phyloP scores from a whole-genome alignment of 306 rosid species.

The Begonia masoniana region DNA sequence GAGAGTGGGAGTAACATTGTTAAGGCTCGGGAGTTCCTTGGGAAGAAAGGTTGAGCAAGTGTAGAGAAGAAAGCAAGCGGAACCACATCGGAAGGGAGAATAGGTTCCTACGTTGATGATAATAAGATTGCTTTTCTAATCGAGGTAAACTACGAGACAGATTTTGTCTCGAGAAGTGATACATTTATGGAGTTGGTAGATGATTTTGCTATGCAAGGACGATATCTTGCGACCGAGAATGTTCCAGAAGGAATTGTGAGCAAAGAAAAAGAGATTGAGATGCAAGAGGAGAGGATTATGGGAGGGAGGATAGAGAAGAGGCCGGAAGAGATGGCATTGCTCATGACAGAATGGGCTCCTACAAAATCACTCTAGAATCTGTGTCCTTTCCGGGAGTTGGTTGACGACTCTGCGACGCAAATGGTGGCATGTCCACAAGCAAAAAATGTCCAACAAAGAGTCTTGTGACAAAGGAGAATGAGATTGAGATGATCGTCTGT shows the following conservation, averaged over 20 bases:
- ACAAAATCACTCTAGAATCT: too few species aligned
- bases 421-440: constrained; percentile 81
- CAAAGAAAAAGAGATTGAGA: too few species aligned
- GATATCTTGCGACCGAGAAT: too few species aligned
- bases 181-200: too few species aligned
- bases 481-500: constrained; percentile 61
- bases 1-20: constrained; percentile 69
- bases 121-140: constrained; percentile 83
- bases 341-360: too few species aligned
- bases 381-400: constrained; percentile 95
- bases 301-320: too few species aligned
- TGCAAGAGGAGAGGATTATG: too few species aligned
- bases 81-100: constrained; percentile 86
- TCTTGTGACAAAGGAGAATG: constrained; percentile 51
- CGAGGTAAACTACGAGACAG: constrained; percentile 93
- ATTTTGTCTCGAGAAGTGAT: too few species aligned
- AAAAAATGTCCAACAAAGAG: constrained; percentile 58
- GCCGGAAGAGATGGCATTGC: too few species aligned
- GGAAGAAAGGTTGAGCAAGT: constrained; percentile 89
- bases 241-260: too few species aligned
- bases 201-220: too few species aligned
- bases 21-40: constrained; percentile 77
- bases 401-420: constrained; percentile 92
- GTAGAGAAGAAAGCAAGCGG: constrained; percentile 92
- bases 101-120: constrained; percentile 88